These are phyloP conservation scores for Coemansia sp. DNA, from an alignment of 192 early-diverging fungal genomes.

Conservation along the genomic window DNA sequence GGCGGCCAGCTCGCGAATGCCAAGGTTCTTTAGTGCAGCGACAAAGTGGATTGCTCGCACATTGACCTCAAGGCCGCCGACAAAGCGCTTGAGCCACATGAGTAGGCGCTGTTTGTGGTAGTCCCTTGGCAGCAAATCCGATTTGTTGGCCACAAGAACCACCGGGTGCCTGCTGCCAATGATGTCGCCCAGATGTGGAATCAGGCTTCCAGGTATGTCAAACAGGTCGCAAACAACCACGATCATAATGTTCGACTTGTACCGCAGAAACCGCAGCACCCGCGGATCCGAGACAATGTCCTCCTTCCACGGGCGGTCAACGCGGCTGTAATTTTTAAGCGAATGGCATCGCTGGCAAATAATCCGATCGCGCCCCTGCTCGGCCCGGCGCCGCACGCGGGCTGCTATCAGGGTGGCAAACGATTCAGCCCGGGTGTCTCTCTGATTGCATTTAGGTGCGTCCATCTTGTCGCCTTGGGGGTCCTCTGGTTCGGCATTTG, in stretches of 20 bases:
- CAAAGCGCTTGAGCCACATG: slow-evolving; percentile 52
- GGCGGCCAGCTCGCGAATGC: slow-evolving; percentile 49
- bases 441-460: no score
- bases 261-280: slow-evolving; percentile 55
- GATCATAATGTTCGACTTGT: slow-evolving; percentile 51
- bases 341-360: slow-evolving; percentile 68
- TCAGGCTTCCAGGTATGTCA: slow-evolving; percentile 65
- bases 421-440: background rate
- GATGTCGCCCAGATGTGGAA: slow-evolving; percentile 48
- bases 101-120: slow-evolving; percentile 54
- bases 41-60: slow-evolving; percentile 52
- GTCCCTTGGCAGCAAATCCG: slow-evolving; percentile 61
- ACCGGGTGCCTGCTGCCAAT: slow-evolving; percentile 55
- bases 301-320: slow-evolving; percentile 49
- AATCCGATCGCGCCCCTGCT: slow-evolving; percentile 42
- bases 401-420: slow-evolving; percentile 17
- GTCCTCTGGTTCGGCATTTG: slow-evolving; percentile 1
- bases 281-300: slow-evolving; percentile 52
- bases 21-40: slow-evolving; percentile 60
- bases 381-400: slow-evolving; percentile 29
- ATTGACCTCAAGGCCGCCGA: slow-evolving; percentile 40
- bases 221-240: slow-evolving; percentile 62
- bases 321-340: slow-evolving; percentile 55
- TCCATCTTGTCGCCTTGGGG: background rate
- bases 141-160: slow-evolving; percentile 68